Evolutionary conservation across 2,329 filamentous ascomycete species (phyloP).

Genomic region (Orbilia brochopaga): DNA sequence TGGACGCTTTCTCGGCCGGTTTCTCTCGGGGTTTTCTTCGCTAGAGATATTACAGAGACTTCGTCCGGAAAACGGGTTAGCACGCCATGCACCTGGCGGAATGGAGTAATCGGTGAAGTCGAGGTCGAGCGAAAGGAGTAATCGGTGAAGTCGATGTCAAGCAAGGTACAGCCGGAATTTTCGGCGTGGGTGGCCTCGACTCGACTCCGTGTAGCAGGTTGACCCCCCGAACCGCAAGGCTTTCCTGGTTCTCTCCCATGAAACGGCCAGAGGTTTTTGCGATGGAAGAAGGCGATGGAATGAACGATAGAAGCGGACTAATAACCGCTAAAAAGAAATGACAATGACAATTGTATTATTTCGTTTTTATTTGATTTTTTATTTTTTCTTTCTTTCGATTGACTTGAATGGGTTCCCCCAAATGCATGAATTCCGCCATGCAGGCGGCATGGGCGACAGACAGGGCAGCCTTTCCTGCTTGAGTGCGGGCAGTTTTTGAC

Average conservation of each 20-base stretch:
- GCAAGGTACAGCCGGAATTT: no score
- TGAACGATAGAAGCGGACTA: slow-evolving; percentile 3
- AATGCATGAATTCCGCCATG: neutral
- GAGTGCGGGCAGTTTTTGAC: slow-evolving; percentile 7
- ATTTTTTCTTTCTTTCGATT: no score
- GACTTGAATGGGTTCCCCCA: neutral
- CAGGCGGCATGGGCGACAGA: neutral
- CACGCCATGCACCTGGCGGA: neutral
- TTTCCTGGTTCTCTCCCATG: slow-evolving; percentile 9
- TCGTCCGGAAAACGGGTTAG: neutral
- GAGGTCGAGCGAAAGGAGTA: neutral
- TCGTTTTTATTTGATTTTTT: no score
- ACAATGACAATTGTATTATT: neutral
- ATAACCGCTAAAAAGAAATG: neutral
- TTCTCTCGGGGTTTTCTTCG: neutral
- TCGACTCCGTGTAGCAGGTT: slow-evolving; percentile 6
- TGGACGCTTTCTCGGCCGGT: neutral
- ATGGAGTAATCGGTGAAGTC: no score
- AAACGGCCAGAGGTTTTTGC: neutral
- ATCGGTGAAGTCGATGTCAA: no score
- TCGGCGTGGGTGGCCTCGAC: neutral
- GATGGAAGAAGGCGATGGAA: slow-evolving; percentile 3
- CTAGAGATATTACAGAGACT: neutral
- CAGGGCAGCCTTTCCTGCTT: neutral
- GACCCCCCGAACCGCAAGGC: neutral